Base-by-base conservation (phyloP, 805 yeast species). In the Suhomyces kilbournensis region DNA sequence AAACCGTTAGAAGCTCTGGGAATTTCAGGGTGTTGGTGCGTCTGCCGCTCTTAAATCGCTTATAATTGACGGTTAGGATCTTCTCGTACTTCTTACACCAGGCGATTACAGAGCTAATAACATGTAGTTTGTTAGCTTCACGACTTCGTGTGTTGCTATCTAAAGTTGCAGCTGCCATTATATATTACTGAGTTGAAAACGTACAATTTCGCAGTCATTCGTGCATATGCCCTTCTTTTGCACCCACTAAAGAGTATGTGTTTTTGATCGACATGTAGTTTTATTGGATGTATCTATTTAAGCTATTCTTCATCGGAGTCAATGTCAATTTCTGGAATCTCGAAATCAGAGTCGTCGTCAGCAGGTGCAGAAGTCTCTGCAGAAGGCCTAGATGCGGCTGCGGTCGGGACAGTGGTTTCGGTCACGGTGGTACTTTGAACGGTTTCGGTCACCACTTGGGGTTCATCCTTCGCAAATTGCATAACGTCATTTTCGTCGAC, bases 271-370 rank as follows among this genome's bases (percentile, higher is more conserved):
- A 10, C 7, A 9, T 8, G 28, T 8, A 26, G 12, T 26, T 10
- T 9, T 12, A 28, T 28, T 28, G n/a, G 12, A 1, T 2, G 7
- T 12, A 28, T 32, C 19, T 32, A 25, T 4, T 49, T 71, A 28
- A 10, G 32, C 32, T 28, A 73, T 19, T 69, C 72, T 48, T 74
- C 78, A 1, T 75, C 71, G 23, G 77, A 81, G 47, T 74, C 80
- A 46, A 76, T 62, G 44, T 72, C 77, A 49, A 76, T 68, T 14
- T 64, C 69, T 6, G 85, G 85, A 50, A 81, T 78, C 54, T 80
- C 85, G 45, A 80, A 76, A 56, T 81, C 84, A 17, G 79, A 72
- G 15, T 66, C 72, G 25, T 64, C 72, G 22, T 64, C 69, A 1
- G 64, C 69, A 4, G 53, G 50, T 8, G 19, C 42, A 20, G 23